Percentiles rank a stretch among this genome's conserved stretches.
Conservation (phyloP, 345 rosid species). For the Camelina hispida region DNA sequence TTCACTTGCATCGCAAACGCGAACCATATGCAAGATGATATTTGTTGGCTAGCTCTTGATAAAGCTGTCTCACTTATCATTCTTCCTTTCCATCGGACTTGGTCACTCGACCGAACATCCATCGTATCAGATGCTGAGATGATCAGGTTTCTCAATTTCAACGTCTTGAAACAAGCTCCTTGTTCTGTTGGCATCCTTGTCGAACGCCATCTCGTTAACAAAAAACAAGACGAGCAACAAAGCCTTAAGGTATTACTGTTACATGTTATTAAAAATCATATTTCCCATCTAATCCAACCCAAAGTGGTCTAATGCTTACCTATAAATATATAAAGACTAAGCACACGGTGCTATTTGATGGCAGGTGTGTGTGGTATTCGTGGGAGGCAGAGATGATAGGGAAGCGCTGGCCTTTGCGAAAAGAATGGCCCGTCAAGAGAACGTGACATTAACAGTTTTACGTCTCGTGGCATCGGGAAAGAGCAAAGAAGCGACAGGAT, state of each 20-base stretch:
- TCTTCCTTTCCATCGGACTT: conserved; percentile 66
- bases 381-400: conserved; percentile 65
- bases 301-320: not conserved
- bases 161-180: conserved; percentile 62
- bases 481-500: conserved; percentile 18
- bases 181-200: conserved; percentile 66
- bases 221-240: conserved; percentile 19
- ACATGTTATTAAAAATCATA: not conserved
- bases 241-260: conserved; percentile 23
- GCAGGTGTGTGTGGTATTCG: conserved; percentile 45
- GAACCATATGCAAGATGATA: conserved; percentile 61
- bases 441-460: conserved; percentile 42
- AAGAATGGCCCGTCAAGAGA: conserved; percentile 47
- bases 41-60: conserved; percentile 60
- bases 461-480: conserved; percentile 28
- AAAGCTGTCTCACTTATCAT: conserved; percentile 51
- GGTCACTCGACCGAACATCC: conserved; percentile 50
- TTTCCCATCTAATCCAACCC: not conserved
- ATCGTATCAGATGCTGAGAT: conserved; percentile 42
- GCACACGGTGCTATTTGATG: not conserved
- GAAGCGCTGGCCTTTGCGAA: conserved; percentile 58
- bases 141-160: conserved; percentile 46
- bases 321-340: not conserved
- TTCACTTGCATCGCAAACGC: conserved; percentile 47
- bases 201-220: conserved; percentile 28